phyloP scores from a whole-genome alignment of 1,284 basidiomycete species.

The Mycena citricolor region DNA sequence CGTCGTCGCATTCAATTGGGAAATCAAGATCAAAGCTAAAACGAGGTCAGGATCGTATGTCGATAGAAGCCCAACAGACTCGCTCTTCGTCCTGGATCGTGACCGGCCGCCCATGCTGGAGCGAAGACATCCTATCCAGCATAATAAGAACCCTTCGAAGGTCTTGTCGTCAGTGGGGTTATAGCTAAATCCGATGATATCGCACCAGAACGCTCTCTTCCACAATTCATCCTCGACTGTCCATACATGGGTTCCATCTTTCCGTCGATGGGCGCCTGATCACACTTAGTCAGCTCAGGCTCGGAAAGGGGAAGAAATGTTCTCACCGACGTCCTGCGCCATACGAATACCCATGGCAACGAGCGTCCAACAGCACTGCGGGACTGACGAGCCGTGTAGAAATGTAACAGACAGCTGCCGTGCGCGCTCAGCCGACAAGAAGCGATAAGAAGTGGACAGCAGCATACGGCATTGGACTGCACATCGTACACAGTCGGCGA shows the following conservation, averaged over 20 bases:
- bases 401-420: slow-evolving; percentile 17
- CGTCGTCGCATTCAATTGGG: slow-evolving; percentile 10
- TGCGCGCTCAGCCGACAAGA: background rate
- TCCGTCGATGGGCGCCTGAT: slow-evolving; percentile 53
- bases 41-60: background rate
- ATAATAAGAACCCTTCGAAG: slow-evolving; percentile 51
- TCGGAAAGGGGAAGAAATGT: no score
- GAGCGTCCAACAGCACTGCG: slow-evolving; percentile 45
- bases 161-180: no score
- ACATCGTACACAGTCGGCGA: slow-evolving; percentile 57
- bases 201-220: slow-evolving; percentile 13
- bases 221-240: slow-evolving; percentile 9
- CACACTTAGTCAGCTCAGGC: no score
- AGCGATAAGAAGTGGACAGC: background rate
- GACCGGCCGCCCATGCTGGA: slow-evolving; percentile 4
- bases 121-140: slow-evolving; percentile 3
- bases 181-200: background rate
- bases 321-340: slow-evolving; percentile 40
- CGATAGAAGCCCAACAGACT: background rate
- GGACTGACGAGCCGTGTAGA: slow-evolving; percentile 21
- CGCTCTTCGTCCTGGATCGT: slow-evolving; percentile 12
- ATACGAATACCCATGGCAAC: slow-evolving; percentile 46
- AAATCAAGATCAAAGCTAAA: slow-evolving; percentile 5
- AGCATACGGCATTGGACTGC: slow-evolving; percentile 41
- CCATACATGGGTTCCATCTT: slow-evolving; percentile 27